Evolutionary conservation across 2,329 filamentous ascomycete genomes (phyloP).

Genomic region (Parafenestella ontariensis): DNA sequence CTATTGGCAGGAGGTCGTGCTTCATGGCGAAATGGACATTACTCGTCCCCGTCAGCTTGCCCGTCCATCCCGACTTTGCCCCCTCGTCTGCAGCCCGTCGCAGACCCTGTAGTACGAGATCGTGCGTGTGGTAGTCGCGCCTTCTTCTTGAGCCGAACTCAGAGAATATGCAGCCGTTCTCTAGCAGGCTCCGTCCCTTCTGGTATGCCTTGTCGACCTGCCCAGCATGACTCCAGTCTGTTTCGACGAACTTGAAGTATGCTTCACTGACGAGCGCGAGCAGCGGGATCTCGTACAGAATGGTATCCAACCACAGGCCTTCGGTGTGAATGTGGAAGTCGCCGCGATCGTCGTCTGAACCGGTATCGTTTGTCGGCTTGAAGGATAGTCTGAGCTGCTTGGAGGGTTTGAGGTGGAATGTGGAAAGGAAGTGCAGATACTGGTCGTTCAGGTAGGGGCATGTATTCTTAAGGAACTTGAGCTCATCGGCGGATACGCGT

Average conservation of each 20-base stretch:
- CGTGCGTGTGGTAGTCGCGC: constrained; percentile 93
- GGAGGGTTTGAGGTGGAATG: constrained; percentile 80
- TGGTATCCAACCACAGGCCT: constrained; percentile 91
- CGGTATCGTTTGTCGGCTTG: constrained; percentile 61
- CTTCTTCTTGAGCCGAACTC: constrained; percentile 92
- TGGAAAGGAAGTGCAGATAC: constrained; percentile 82
- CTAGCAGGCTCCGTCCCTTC: constrained; percentile 79
- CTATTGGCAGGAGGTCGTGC: constrained; percentile 82
- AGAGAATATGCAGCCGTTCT: constrained; percentile 86
- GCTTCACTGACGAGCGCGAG: constrained; percentile 92
- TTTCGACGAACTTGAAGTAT: constrained; percentile 97
- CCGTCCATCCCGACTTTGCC: constrained; percentile 67
- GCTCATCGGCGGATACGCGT: constrained; percentile 78
- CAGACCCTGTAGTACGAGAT: constrained; percentile 88
- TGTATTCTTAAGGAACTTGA: constrained; percentile 75
- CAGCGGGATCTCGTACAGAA: constrained; percentile 96
- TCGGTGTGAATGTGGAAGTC: constrained; percentile 78
- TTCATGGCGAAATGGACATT: constrained; percentile 98
- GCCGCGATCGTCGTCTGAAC: constrained; percentile 70
- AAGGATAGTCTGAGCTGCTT: constrained; percentile 81
- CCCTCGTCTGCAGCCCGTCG: constrained; percentile 77
- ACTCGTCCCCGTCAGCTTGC: constrained; percentile 85
- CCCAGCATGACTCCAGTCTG: constrained; percentile 85
- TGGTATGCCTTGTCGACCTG: constrained; percentile 84
- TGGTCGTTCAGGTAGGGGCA: constrained; percentile 80